A percentile compares a stretch with the other conserved stretches of the same genome.
Conservation (phyloP, 2,329 filamentous ascomycete genomes). For the Aspergillus pseudoterreus region DNA sequence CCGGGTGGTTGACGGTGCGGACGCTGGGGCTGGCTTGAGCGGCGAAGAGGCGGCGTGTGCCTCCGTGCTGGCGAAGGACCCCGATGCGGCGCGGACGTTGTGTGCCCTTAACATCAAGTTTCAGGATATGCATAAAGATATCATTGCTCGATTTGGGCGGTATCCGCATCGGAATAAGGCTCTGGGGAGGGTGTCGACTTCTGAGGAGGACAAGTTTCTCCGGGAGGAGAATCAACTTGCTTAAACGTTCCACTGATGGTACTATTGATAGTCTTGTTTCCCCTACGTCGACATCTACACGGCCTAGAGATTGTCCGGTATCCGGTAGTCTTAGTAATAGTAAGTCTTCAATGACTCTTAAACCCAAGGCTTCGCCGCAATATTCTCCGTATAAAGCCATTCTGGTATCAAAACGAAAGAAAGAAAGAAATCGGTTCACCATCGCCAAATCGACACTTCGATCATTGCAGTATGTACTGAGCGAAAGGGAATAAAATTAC, state of each 20-base stretch:
- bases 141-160: constrained; percentile 19
- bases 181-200: constrained; percentile 17
- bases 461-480: constrained; percentile 57
- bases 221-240: constrained; percentile 13
- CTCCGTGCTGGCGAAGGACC: not conserved
- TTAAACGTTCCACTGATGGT: not conserved
- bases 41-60: not conserved
- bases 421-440: constrained; percentile 1
- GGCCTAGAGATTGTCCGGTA: not conserved
- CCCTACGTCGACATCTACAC: not conserved
- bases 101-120: not conserved
- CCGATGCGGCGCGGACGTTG: not conserved
- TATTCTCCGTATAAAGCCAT: constrained; percentile 10
- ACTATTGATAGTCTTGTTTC: not conserved
- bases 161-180: constrained; percentile 24
- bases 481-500: constrained; percentile 20
- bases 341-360: not conserved
- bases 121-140: constrained; percentile 2
- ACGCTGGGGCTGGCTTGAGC: not conserved
- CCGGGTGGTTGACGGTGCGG: not conserved
- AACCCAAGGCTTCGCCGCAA: constrained; percentile 10
- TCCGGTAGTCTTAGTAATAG: not conserved
- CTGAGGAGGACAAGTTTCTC: constrained; percentile 20
- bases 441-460: constrained; percentile 56
- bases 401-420: constrained; percentile 12